These are phyloP conservation scores for Scheffersomyces coipomensis DNA, from an alignment of 805 yeast species.

Conservation along the genomic window DNA sequence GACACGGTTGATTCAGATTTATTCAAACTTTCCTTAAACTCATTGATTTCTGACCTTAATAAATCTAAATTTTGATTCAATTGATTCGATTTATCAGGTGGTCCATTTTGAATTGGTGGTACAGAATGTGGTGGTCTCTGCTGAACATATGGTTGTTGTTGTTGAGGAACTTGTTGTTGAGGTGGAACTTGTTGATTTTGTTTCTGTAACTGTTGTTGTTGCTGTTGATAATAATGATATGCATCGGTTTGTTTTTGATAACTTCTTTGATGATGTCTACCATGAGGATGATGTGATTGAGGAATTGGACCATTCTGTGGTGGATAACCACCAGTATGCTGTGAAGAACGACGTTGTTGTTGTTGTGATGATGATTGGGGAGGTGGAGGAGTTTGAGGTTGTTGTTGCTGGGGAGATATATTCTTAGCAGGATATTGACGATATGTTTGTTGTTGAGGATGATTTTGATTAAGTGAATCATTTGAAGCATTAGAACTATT, in stretches of 20 bases:
- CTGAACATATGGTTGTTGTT: neutral
- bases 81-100: constrained; percentile 23
- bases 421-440: neutral
- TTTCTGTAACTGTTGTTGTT: neutral
- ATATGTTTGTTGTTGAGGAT: no score
- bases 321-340: constrained; percentile 1
- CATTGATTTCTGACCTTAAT: constrained; percentile 41
- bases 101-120: neutral
- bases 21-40: constrained; percentile 41
- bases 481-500: neutral
- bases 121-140: neutral
- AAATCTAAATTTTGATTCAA: constrained; percentile 41
- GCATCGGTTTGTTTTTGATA: neutral
- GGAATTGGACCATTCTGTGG: constrained; percentile 4
- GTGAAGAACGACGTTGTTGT: constrained; percentile 1
- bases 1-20: constrained; percentile 15
- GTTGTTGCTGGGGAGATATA: constrained; percentile 2
- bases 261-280: neutral
- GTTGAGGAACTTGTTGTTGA: neutral
- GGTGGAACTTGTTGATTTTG: constrained; percentile 1
- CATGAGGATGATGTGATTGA: constrained; percentile 4
- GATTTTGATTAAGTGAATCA: neutral
- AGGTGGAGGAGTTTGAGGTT: neutral
- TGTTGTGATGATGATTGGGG: neutral
- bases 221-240: neutral